These are phyloP conservation scores for Sistotremastrum suecicum DNA, from an alignment of 768 basidiomycete genomes.

Conservation along the genomic window DNA sequence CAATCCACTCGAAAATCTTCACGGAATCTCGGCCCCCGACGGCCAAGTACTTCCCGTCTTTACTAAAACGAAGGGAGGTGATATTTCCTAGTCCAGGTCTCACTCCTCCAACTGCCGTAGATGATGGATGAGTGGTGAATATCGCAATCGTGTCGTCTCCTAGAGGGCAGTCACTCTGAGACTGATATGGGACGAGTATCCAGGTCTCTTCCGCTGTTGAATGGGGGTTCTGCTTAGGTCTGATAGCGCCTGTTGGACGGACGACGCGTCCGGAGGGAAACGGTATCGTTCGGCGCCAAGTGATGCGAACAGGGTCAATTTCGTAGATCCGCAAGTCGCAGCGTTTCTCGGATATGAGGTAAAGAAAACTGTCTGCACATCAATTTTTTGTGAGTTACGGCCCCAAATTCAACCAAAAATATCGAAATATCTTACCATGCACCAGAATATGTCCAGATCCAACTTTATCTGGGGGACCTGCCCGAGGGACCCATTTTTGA, in stretches of 20 bases:
- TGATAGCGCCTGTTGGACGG: conserved; percentile 18
- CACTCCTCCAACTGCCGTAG: conserved; percentile 44
- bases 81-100: conserved; percentile 57
- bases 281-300: conserved; percentile 25
- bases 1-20: conserved; percentile 53
- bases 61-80: conserved; percentile 53
- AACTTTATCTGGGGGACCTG: conserved; percentile 30
- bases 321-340: conserved; percentile 42
- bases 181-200: conserved; percentile 60
- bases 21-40: conserved; percentile 59
- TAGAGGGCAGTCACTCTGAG: conserved; percentile 55
- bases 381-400: too few species aligned
- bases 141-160: conserved; percentile 64
- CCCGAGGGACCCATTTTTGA: conserved; percentile 35
- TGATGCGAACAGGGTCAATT: conserved; percentile 26
- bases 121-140: too few species aligned
- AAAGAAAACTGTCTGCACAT: conserved; percentile 46
- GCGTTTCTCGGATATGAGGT: conserved; percentile 53
- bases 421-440: conserved; percentile 27
- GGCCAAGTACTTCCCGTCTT: conserved; percentile 47
- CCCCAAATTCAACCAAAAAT: background rate
- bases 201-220: too few species aligned
- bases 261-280: conserved; percentile 28
- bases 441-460: conserved; percentile 66
- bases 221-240: conserved; percentile 54